phyloP scores from a whole-genome alignment of 2,329 filamentous ascomycete genomes.

The Fusarium devonianum region DNA sequence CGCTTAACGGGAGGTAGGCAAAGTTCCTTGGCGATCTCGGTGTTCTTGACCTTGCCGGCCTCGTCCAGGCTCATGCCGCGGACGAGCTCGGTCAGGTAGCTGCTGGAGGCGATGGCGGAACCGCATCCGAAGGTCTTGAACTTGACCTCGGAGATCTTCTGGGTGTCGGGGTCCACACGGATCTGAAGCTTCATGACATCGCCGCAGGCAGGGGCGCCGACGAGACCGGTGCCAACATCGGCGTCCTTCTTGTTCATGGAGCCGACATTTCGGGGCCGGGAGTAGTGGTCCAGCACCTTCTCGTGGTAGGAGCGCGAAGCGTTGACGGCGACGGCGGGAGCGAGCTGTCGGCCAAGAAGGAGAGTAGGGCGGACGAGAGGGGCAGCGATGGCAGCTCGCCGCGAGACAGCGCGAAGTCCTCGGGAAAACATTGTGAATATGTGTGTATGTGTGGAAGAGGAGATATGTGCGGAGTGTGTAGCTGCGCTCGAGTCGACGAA shows the following conservation, averaged over 20 bases:
- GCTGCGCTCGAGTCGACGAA: constrained; percentile 6
- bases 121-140: constrained; percentile 99
- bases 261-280: constrained; percentile 62
- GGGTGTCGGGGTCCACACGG: constrained; percentile 84
- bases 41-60: constrained; percentile 91
- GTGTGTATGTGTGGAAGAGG: constrained; percentile 3
- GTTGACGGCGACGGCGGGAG: constrained; percentile 50
- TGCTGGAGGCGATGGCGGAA: constrained; percentile 91
- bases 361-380: constrained; percentile 49
- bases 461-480: constrained; percentile 10
- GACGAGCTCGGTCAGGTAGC: constrained; percentile 93
- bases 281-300: constrained; percentile 61
- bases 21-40: constrained; percentile 96
- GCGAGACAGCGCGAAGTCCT: constrained; percentile 53
- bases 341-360: constrained; percentile 51
- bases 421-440: constrained; percentile 55
- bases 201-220: constrained; percentile 86
- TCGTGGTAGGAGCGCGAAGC: constrained; percentile 60
- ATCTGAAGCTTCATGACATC: constrained; percentile 87
- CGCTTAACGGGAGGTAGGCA: constrained; percentile 87
- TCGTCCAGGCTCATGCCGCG: constrained; percentile 95
- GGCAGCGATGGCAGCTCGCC: constrained; percentile 53
- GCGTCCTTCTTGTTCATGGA: constrained; percentile 74
- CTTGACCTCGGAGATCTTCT: constrained; percentile 92
- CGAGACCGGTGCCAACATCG: constrained; percentile 89